phyloP scores from a whole-genome alignment of 208 protist genomes.

The Wallacemonas rigidus region DNA sequence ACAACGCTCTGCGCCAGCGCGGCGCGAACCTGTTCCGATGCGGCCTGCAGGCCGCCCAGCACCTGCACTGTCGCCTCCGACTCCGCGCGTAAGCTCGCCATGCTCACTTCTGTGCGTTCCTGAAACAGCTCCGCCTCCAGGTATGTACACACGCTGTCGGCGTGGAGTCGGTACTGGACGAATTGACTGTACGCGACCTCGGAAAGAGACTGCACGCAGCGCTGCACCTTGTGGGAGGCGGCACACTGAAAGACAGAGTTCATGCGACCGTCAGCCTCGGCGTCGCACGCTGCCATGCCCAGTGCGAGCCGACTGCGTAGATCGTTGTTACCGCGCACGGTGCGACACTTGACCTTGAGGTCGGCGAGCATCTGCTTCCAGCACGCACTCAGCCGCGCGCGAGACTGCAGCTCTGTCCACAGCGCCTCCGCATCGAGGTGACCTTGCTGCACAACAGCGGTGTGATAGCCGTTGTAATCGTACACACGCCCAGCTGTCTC shows the following conservation, averaged over 20 bases:
- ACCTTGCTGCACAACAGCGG: background rate
- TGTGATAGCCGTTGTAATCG: background rate
- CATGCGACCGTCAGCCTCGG: conserved; percentile 57
- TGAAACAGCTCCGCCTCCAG: conserved; percentile 87
- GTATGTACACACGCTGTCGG: conserved; percentile 80
- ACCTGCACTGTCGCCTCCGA: conserved; percentile 34
- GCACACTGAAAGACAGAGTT: conserved; percentile 37
- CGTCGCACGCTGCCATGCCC: conserved; percentile 78
- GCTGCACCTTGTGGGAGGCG: conserved; percentile 10
- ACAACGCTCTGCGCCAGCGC: conserved; percentile 25
- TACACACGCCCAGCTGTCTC: background rate
- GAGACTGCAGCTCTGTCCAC: conserved; percentile 51
- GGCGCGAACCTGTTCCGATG: conserved; percentile 32
- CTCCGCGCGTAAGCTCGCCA: conserved; percentile 54
- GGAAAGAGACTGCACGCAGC: conserved; percentile 57
- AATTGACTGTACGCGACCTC: conserved; percentile 75
- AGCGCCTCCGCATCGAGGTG: conserved; percentile 32
- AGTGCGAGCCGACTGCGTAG: conserved; percentile 73
- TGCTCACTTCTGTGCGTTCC: conserved; percentile 76
- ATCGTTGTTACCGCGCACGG: conserved; percentile 46
- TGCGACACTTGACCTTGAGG: conserved; percentile 47
- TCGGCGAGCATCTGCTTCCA: conserved; percentile 67
- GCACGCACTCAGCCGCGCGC: conserved; percentile 55
- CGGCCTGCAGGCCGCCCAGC: conserved; percentile 35
- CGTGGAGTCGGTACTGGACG: conserved; percentile 87